A percentile compares a stretch with the other conserved stretches of the same genome.
Conservation (phyloP, 23 red algal species). For the Agarophyton chilense region DNA sequence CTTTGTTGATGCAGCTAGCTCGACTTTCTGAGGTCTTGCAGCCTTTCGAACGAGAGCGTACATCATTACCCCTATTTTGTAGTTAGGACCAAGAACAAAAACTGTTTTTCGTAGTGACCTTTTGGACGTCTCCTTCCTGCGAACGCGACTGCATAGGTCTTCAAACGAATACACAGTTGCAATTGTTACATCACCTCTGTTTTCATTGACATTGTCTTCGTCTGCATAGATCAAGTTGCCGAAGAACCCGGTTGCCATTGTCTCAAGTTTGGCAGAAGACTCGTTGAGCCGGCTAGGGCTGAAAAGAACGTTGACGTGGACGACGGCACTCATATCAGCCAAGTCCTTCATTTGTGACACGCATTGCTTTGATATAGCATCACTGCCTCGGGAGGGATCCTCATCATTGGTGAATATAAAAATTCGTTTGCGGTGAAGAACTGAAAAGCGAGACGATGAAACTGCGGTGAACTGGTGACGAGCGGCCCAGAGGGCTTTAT, state of each 20-base stretch:
- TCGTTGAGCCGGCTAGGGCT: conserved; percentile 28
- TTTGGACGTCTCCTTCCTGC: conserved; percentile 49
- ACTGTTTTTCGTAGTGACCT: conserved; percentile 24
- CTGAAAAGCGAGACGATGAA: conserved; percentile 2
- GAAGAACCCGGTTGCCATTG: conserved; percentile 10
- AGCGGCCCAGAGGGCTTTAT: conserved; percentile 62
- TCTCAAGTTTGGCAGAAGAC: background rate
- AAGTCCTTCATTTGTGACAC: conserved; percentile 40
- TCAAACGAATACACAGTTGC: conserved; percentile 42
- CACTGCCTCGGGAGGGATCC: conserved; percentile 40
- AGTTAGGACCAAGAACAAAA: conserved; percentile 23
- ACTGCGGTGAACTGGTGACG: conserved; percentile 59
- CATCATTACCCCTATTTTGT: conserved; percentile 49
- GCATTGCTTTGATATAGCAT: conserved; percentile 19
- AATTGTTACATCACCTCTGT: conserved; percentile 20
- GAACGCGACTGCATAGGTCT: conserved; percentile 20
- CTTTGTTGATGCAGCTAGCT: conserved; percentile 25
- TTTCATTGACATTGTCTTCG: conserved; percentile 3
- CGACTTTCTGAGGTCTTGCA: background rate
- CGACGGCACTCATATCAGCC: conserved; percentile 32
- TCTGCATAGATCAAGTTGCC: conserved; percentile 37
- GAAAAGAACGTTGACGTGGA: conserved; percentile 32
- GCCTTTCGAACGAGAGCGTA: conserved; percentile 52
- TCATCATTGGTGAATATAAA: conserved; percentile 73
- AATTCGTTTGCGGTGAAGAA: conserved; percentile 62